phyloP scores from a whole-genome alignment of 805 yeast genomes.

The Kuraishia ogatae region DNA sequence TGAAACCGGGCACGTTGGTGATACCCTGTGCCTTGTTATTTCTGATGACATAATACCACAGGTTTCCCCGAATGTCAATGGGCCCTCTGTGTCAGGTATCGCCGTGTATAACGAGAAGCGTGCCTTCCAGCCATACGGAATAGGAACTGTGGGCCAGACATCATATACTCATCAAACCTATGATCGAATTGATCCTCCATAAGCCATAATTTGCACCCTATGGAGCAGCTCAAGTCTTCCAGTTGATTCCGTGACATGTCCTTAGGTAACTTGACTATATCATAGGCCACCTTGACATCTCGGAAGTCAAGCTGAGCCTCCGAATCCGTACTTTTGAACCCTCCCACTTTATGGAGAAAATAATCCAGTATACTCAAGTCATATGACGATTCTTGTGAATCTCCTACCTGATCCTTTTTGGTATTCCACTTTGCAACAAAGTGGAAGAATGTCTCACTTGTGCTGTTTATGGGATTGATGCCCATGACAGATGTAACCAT shows the following conservation, averaged over 20 bases:
- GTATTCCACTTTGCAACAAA: neutral
- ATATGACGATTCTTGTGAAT: neutral
- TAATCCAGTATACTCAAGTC: neutral
- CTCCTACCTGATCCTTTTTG: neutral
- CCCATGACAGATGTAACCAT: neutral
- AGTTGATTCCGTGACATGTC: neutral
- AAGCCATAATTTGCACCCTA: neutral
- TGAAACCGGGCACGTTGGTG: too few species aligned
- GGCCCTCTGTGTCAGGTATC: neutral
- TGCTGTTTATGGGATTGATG: neutral
- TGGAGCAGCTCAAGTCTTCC: neutral
- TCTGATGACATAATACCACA: too few species aligned
- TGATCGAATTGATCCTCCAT: neutral
- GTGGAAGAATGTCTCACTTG: neutral
- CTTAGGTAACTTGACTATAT: neutral
- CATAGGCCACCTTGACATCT: neutral
- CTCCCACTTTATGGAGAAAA: neutral
- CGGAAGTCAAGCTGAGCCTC: neutral
- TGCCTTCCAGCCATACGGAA: neutral
- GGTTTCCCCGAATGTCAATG: neutral
- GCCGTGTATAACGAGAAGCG: neutral
- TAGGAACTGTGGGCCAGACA: neutral
- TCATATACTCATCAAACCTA: neutral
- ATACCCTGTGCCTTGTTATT: too few species aligned
- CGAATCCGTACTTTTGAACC: neutral